Base-by-base conservation (phyloP, 2,329 filamentous ascomycete genomes). In the Microascus cirrosus region DNA sequence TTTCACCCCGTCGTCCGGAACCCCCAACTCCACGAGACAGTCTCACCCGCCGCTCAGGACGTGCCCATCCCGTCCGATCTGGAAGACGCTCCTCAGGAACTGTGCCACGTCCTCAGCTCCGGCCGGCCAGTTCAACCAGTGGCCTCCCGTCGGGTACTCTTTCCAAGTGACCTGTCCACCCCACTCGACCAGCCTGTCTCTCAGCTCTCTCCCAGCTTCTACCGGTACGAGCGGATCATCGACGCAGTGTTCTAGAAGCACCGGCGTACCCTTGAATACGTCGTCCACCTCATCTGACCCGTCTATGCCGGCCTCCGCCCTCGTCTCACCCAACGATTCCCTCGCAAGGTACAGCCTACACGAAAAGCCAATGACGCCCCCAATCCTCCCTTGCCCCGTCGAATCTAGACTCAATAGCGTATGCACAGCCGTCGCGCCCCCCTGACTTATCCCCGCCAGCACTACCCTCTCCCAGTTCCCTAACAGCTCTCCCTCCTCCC, bases 401-500 rank as follows among this genome's bases (percentile, higher is more conserved):
- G 13, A 32, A 1, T 63, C 59, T 4, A 76, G 59, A 52, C 69
- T 72, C 39, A 76, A 63, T 1, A 77, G 61, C 4, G 68, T 65
- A 36, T 73, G 70, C 2, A 70, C 64, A 20, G 69, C 65, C 6
- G 74, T 74, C 0, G 76, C 74, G 2, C 68, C 73, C 24, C 76
- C 77, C 67, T 76, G 73, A 57, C 74, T 76, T 57, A 79, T 75
- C 0, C 77, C 76, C 11, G 72, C 72, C 0, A 79, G 63, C 7
- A 78, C 66, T 20, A 79, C 62, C 12, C 63, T 65, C 20, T 75
- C 68, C 63, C 68, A 72, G 13, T 67, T 63, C 1, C 72, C 73
- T 0, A 67, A 67, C n/a, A 58, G 25, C 12, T 24, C 53, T 6
- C 32, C 57, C 57, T 58, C 57, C n/a, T 45, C 34, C 52, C 45